Evolutionary conservation across 345 rosid genomes (phyloP), one percentile per base, ranked within the genome.

Genomic region (Psidium guajava): DNA sequence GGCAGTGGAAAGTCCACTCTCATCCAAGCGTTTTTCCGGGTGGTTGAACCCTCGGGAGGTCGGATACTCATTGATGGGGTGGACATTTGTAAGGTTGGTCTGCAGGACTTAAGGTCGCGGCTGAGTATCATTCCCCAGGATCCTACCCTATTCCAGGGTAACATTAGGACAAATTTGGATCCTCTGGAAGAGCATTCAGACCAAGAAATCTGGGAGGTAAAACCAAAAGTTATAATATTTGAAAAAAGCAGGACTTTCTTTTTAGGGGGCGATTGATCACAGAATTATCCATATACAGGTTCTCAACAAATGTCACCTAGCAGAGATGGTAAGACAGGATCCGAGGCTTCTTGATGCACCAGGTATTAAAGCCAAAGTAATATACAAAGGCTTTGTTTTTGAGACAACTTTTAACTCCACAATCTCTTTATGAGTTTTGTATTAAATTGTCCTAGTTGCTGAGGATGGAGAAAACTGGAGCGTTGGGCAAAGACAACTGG

Each of bases 381-480:
- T n/a, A 52, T 82, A 24, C 57, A 7, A 52, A n/a, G 42, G 57
- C 49, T 50, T 27, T 82, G 57, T 5, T 20, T 42, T 52, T n/a
- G n/a, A n/a, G n/a, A n/a, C n/a, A n/a, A n/a, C n/a, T n/a, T n/a
- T n/a, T n/a, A n/a, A n/a, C n/a, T n/a, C n/a, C n/a, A n/a, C n/a
- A 69, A 69, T 32, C 47, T 69, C 32, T 89, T 85, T 93, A 95
- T 69, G 44, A 32, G 77, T 69, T 69, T 8, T 69, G 47, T 69
- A 40, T 69, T 16, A 40, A 69, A 69, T 69, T 69, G 24, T 69
- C 47, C 77, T 36, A 69, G 98, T 95, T 47, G 92, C 95, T 0
- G 96, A 95, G 90, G 96, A 95, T 81, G 98, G 98, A 82, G 96
- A 93, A 89, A 97, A 95, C 88, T 97, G 95, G 96, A 95, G 98